Percentiles rank a stretch among this genome's conserved stretches.
phyloP scores from a whole-genome alignment of 768 basidiomycete genomes.

The Suillus plorans region DNA sequence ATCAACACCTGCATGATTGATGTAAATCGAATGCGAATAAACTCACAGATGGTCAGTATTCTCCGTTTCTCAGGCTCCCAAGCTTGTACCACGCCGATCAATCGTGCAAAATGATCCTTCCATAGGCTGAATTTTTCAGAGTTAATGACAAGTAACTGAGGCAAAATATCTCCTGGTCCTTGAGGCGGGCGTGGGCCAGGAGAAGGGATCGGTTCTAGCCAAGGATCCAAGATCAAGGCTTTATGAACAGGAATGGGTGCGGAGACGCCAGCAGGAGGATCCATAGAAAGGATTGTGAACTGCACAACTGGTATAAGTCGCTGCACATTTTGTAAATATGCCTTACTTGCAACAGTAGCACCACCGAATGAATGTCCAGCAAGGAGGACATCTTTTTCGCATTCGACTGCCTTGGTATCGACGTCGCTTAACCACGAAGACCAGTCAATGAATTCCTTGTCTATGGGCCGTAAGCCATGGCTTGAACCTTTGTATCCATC shows the following conservation, averaged over 20 bases:
- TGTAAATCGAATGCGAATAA: not conserved
- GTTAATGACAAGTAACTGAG: slow-evolving; percentile 65
- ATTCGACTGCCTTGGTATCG: slow-evolving; percentile 29
- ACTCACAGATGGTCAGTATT: slow-evolving; percentile 50
- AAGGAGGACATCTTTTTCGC: slow-evolving; percentile 36
- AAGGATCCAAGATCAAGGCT: slow-evolving; percentile 75
- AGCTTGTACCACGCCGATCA: slow-evolving; percentile 49
- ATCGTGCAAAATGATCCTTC: slow-evolving; percentile 66
- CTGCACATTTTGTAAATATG: not conserved
- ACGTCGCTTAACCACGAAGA: slow-evolving; percentile 40
- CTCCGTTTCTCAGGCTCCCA: slow-evolving; percentile 52
- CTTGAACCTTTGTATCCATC: slow-evolving; percentile 22
- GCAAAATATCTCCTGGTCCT: slow-evolving; percentile 19
- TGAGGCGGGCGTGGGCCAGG: slow-evolving; percentile 45
- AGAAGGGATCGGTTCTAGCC: slow-evolving; percentile 73
- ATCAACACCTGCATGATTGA: not conserved
- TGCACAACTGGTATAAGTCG: slow-evolving; percentile 36
- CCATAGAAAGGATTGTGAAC: slow-evolving; percentile 49
- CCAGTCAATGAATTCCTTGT: slow-evolving; percentile 35
- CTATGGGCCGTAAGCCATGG: slow-evolving; percentile 38
- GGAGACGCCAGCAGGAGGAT: slow-evolving; percentile 40
- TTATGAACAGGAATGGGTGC: slow-evolving; percentile 51
- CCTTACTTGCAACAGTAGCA: slow-evolving; percentile 45
- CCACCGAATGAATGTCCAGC: slow-evolving; percentile 60
- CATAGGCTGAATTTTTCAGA: slow-evolving; percentile 79